These are phyloP conservation scores for Dactylellina sp. DNA, from an alignment of 2,329 filamentous ascomycete genomes.

Conservation along the genomic window DNA sequence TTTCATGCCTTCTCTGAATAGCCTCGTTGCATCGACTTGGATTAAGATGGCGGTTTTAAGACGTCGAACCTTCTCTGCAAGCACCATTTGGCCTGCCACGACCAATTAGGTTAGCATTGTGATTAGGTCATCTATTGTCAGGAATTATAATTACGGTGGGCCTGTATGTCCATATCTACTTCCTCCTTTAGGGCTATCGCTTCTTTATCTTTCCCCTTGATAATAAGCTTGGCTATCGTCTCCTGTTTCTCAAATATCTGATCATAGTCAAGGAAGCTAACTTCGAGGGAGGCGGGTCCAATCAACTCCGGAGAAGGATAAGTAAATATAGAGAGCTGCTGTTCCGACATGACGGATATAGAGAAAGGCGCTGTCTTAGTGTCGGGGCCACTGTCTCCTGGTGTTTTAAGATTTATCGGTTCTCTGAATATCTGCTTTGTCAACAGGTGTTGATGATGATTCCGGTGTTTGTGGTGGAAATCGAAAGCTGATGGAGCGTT, in stretches of 20 bases:
- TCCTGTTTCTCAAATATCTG: conserved; percentile 26
- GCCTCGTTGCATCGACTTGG: conserved; percentile 35
- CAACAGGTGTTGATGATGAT: no score
- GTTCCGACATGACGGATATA: no score
- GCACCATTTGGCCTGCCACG: conserved; percentile 26
- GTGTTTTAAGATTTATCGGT: background rate
- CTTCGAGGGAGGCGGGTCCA: background rate
- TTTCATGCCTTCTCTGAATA: conserved; percentile 27
- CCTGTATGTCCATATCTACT: conserved; percentile 31
- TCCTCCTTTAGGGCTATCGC: conserved; percentile 16
- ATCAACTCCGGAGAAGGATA: background rate
- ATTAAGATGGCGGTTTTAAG: conserved; percentile 41
- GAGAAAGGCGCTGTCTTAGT: no score
- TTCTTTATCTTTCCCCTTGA: conserved; percentile 19
- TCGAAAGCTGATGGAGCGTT: no score
- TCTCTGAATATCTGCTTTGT: no score
- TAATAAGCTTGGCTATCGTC: conserved; percentile 12
- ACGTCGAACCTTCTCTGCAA: conserved; percentile 49
- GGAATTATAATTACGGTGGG: conserved; percentile 8
- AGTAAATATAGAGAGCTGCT: background rate
- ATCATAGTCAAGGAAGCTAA: conserved; percentile 1
- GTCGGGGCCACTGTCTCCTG: background rate
- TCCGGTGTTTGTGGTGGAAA: no score
- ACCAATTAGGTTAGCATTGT: background rate
- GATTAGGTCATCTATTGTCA: background rate